These are phyloP conservation scores for Platanthera guangdongensis DNA, from an alignment of 106 monocot species.

Conservation along the genomic window DNA sequence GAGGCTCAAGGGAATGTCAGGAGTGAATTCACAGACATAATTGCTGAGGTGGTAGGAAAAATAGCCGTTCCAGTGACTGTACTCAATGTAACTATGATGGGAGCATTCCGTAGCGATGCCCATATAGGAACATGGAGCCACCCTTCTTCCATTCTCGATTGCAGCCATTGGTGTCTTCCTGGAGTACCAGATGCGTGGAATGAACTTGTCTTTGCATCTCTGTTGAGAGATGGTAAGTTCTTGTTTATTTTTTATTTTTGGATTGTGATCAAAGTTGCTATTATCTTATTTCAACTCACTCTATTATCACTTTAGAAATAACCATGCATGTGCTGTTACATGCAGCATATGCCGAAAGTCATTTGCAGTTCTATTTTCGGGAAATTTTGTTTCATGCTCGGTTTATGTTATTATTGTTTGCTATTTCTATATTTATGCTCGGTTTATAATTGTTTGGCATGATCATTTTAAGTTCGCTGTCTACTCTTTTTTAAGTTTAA, in stretches of 20 bases:
- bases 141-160: slow-evolving; percentile 55
- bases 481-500: too few relatives aligned
- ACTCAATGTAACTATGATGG: slow-evolving; percentile 91
- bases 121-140: slow-evolving; percentile 79
- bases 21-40: slow-evolving; percentile 65
- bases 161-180: slow-evolving; percentile 98
- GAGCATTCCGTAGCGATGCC: slow-evolving; percentile 78
- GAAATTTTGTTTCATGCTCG: too few relatives aligned
- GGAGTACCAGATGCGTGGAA: slow-evolving; percentile 99
- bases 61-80: slow-evolving; percentile 68
- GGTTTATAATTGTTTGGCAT: too few relatives aligned
- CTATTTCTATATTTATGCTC: too few relatives aligned
- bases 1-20: slow-evolving; percentile 48
- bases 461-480: too few relatives aligned
- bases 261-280: background rate
- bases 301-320: background rate
- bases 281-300: background rate
- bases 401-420: too few relatives aligned
- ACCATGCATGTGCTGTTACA: background rate
- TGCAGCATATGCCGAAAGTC: background rate
- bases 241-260: background rate
- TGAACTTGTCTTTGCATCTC: slow-evolving; percentile 67
- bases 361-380: background rate
- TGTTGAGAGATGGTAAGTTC: slow-evolving; percentile 39
- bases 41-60: slow-evolving; percentile 47